phyloP scores from a whole-genome alignment of 495 filamentous ascomycete genomes.

The Penicillium ochrochloron region DNA sequence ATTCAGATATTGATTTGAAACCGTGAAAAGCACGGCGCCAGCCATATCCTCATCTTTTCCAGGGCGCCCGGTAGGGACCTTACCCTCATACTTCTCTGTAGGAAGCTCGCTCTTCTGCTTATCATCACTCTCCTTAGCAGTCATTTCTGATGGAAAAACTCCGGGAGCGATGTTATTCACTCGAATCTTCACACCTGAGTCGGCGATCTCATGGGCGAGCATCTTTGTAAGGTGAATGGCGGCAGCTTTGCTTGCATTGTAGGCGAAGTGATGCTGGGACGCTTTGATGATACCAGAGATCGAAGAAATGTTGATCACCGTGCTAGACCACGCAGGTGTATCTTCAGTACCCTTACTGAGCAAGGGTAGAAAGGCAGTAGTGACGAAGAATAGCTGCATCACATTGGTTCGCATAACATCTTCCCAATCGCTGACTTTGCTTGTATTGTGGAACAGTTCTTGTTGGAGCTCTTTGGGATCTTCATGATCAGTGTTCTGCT shows the following conservation, averaged over 20 bases:
- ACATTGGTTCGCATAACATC: slow-evolving; percentile 53
- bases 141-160: slow-evolving; percentile 61
- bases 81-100: slow-evolving; percentile 61
- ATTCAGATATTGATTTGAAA: slow-evolving; percentile 72
- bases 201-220: slow-evolving; percentile 53
- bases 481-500: slow-evolving; percentile 39
- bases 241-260: slow-evolving; percentile 58
- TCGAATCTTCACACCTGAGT: slow-evolving; percentile 47
- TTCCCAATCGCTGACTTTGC: slow-evolving; percentile 50
- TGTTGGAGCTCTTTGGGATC: slow-evolving; percentile 54
- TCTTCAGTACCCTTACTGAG: slow-evolving; percentile 50
- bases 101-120: slow-evolving; percentile 68
- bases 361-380: slow-evolving; percentile 45
- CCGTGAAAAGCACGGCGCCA: slow-evolving; percentile 63
- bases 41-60: slow-evolving; percentile 80
- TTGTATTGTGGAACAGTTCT: slow-evolving; percentile 59
- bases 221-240: slow-evolving; percentile 59
- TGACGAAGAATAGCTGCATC: slow-evolving; percentile 53
- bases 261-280: slow-evolving; percentile 57
- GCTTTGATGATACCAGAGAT: slow-evolving; percentile 56
- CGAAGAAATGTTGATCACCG: slow-evolving; percentile 63
- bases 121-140: slow-evolving; percentile 54
- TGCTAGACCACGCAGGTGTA: slow-evolving; percentile 52
- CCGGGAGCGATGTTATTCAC: slow-evolving; percentile 62
- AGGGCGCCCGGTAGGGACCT: slow-evolving; percentile 63